A percentile compares a stretch with the other conserved stretches of the same genome.
These are phyloP conservation scores for Trametes meyenii DNA, from an alignment of 768 basidiomycete genomes.

Conservation along the genomic window DNA sequence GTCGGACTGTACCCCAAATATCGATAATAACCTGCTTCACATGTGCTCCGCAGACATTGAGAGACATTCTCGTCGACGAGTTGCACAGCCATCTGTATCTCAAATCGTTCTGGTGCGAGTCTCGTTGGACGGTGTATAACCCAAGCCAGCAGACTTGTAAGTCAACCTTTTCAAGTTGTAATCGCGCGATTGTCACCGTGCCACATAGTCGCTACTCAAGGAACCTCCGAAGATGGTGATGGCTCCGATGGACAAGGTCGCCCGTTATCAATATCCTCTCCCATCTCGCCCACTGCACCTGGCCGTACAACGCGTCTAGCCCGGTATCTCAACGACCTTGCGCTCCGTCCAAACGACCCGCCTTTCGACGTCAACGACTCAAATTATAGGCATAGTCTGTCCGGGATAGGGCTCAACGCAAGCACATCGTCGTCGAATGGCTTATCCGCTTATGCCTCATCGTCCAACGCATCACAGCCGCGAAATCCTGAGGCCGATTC, in stretches of 20 bases:
- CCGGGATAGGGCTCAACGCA: conserved; percentile 22
- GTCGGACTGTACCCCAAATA: neutral
- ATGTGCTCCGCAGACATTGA: conserved; percentile 61
- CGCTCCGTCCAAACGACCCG: conserved; percentile 75
- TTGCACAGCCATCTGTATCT: conserved; percentile 97
- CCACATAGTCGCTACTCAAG: conserved; percentile 68
- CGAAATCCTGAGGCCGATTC: conserved; percentile 89
- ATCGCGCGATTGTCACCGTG: conserved; percentile 39
- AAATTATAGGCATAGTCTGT: conserved; percentile 31
- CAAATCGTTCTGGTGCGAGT: conserved; percentile 95
- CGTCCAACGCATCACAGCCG: conserved; percentile 23
- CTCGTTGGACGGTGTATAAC: conserved; percentile 84
- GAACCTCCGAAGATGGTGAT: conserved; percentile 39
- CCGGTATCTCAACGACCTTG: conserved; percentile 65
- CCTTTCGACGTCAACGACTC: conserved; percentile 64
- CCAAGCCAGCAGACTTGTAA: conserved; percentile 78
- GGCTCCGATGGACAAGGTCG: neutral
- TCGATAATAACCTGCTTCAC: neutral
- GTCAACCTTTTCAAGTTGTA: conserved; percentile 34
- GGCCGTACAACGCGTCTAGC: conserved; percentile 52
- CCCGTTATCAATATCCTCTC: conserved; percentile 41
- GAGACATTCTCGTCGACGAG: conserved; percentile 94
- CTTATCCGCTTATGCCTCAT: conserved; percentile 22
- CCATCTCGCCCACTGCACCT: conserved; percentile 41
- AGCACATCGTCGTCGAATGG: conserved; percentile 19